Percentiles rank a stretch among this genome's conserved stretches.
Evolutionary conservation across 495 filamentous ascomycete genomes (phyloP).

Genomic region (Aspergillus heteromorphus): DNA sequence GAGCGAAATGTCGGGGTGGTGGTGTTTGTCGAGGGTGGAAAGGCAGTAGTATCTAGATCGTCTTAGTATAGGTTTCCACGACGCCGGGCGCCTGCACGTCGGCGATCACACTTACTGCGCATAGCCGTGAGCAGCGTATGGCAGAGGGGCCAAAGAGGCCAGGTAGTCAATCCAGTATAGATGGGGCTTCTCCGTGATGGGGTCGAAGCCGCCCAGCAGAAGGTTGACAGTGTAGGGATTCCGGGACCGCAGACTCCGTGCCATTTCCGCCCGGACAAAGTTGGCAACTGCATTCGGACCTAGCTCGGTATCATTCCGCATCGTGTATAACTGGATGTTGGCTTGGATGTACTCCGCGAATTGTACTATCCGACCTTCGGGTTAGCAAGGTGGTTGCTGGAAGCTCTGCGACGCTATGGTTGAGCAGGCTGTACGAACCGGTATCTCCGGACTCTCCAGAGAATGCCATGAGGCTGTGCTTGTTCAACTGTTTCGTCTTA

Average conservation of each 20-base stretch:
- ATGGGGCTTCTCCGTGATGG: slow-evolving; percentile 77
- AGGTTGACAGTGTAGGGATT: slow-evolving; percentile 96
- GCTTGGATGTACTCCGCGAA: slow-evolving; percentile 99
- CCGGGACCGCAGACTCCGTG: slow-evolving; percentile 79
- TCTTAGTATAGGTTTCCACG: slow-evolving; percentile 15
- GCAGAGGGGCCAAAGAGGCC: slow-evolving; percentile 76
- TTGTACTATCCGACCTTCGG: slow-evolving; percentile 60
- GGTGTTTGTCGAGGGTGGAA: slow-evolving; percentile 95
- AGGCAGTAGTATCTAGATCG: slow-evolving; percentile 79
- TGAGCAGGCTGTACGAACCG: slow-evolving; percentile 45
- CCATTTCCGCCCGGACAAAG: slow-evolving; percentile 91
- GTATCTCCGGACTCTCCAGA: slow-evolving; percentile 96
- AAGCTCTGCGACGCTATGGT: neutral
- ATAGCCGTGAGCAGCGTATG: slow-evolving; percentile 97
- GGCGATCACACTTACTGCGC: slow-evolving; percentile 66
- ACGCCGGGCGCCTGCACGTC: neutral
- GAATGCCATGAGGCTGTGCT: slow-evolving; percentile 94
- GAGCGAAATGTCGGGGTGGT: slow-evolving; percentile 84
- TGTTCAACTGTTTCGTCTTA: slow-evolving; percentile 87
- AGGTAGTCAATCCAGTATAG: slow-evolving; percentile 98
- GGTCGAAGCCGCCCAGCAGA: slow-evolving; percentile 85
- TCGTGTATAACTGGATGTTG: slow-evolving; percentile 95
- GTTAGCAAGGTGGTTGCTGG: slow-evolving; percentile 23
- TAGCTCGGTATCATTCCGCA: slow-evolving; percentile 91
- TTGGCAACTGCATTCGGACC: slow-evolving; percentile 80